Base-by-base conservation (phyloP, 257 asterid species). In the Thymus mandschuricus region DNA sequence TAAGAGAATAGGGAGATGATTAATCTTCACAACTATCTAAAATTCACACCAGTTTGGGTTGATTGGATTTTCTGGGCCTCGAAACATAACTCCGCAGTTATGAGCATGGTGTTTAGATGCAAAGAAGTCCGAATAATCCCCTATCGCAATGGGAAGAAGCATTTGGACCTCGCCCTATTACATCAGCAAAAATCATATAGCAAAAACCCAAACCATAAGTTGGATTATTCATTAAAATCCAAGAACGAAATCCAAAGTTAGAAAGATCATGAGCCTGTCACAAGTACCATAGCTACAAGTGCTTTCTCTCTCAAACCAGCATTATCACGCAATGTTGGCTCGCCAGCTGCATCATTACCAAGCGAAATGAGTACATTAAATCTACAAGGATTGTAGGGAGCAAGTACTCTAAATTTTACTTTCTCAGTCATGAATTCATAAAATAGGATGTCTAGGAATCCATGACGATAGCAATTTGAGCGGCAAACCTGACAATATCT, bases 81-180 rank as follows among this genome's bases (percentile, higher is more conserved):
- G 91, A 65, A 94, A 94, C 27, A 94, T 89, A 75, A 78, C 68
- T 61, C 98, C 98, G 64, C 98, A 94, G 79, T 94, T 94, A 79
- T 78, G 83, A 0, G 96, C 97, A 58, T 94, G 98, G 82, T 94
- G 89, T 88, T 81, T 81, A 38, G 98, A 94, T 11, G 96, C 88
- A 87, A 94, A 94, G 87, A 94, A 94, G 78, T 94, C 98, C 0
- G 96, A 82, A 86, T 91, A 94, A 74, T 91, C 98, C 77, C 98
- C 98, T 63, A 94, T 84, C 43, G 87, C 87, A 59, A 91, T 66
- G 41, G 98, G 98, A 74, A 94, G 90, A 86, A 89, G 85, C 97
- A 91, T 86, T 76, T 91, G 88, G 79, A 78, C 96, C 84, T 86
- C 84, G 67, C 69, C 85, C 98, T 93, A 78, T 33, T 30, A 64